A percentile compares a stretch with the other conserved stretches of the same genome.
Conservation (phyloP, 2,329 filamentous ascomycete genomes). For the Trichoderma brevicompactum region DNA sequence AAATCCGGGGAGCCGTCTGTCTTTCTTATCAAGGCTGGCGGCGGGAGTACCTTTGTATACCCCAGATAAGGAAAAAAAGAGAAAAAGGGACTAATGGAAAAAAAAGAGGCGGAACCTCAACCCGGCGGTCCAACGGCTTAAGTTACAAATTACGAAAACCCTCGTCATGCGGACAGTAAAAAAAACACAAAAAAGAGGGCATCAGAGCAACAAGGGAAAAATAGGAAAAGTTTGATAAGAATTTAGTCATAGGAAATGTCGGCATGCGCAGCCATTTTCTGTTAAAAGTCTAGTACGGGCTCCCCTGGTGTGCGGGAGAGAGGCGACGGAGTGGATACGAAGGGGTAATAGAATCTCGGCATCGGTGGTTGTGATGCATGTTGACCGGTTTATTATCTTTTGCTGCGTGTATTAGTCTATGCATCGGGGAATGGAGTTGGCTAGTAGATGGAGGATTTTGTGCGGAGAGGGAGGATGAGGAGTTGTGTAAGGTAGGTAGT, state of each 20-base stretch:
- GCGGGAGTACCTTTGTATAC: neutral
- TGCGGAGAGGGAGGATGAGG: too few relatives aligned
- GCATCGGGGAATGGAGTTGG: neutral
- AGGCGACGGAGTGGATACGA: constrained; percentile 40
- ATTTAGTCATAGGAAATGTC: constrained; percentile 26
- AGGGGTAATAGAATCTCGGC: constrained; percentile 30
- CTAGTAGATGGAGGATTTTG: too few relatives aligned
- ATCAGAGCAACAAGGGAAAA: neutral
- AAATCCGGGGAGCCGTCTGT: neutral
- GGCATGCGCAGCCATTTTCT: constrained; percentile 15
- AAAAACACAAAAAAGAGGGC: neutral
- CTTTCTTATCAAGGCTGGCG: constrained; percentile 11
- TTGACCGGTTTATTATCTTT: neutral
- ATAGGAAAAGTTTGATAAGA: constrained; percentile 25
- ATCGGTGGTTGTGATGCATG: neutral
- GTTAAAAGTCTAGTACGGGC: constrained; percentile 18
- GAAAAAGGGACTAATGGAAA: constrained; percentile 30
- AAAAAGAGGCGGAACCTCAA: constrained; percentile 12
- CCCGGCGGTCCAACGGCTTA: neutral
- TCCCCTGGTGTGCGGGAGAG: constrained; percentile 27
- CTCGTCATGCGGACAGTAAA: neutral
- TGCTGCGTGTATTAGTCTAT: neutral
- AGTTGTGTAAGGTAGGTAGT: neutral
- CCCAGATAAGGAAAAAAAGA: constrained; percentile 25
- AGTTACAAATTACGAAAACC: neutral